Base-by-base conservation (phyloP, 139 green algal genomes). In the Marvania coccoides region DNA sequence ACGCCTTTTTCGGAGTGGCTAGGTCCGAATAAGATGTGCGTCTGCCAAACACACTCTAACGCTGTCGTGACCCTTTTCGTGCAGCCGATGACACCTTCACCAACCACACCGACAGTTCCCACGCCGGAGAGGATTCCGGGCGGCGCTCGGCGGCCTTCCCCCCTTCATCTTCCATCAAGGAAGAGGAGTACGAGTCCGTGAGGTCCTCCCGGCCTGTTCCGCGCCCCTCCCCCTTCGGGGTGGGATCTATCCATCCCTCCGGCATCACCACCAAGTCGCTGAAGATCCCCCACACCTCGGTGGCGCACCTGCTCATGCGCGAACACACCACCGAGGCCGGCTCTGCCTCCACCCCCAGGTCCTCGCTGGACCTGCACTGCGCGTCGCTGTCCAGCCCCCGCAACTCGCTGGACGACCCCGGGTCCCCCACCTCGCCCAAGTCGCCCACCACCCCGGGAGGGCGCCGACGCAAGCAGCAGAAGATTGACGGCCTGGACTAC, bases 401-500 rank as follows among this genome's bases (percentile, higher is more conserved):
- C 39, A 26, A 30, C 4, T 34, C 26, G 14, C 4, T 13, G n/a
- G 15, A 29, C 62, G 57, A 54, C 28, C 39, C 15, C 24, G 55
- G 37, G 28, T 38, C 56, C 38, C 67, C 55, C 2, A 31, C 19
- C 19, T 69, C 57, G 4, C 58, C 67, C 2, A 63, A 54, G 30
- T 69, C 67, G 19, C 67, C 53, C 23, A 26, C 14, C 53, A 61
- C 67, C 29, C 48, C 53, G 6, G 47, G 47, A 31, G 57, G 58
- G 47, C 30, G 45, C 29, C 57, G 39, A 19, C 35, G 42, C 29
- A 76, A 48, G 39, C 9, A 26, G n/a, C 31, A 34, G 24, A 83
- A 83, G 60, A 81, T 83, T n/a, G 65, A 81, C 55, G 76, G 76
- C 46, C 63, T 83, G 67, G 73, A 81, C 58, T 83, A 81, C 23